Conservation (phyloP, 352 stramenopile species). For the Pythium aphanidermatum region DNA sequence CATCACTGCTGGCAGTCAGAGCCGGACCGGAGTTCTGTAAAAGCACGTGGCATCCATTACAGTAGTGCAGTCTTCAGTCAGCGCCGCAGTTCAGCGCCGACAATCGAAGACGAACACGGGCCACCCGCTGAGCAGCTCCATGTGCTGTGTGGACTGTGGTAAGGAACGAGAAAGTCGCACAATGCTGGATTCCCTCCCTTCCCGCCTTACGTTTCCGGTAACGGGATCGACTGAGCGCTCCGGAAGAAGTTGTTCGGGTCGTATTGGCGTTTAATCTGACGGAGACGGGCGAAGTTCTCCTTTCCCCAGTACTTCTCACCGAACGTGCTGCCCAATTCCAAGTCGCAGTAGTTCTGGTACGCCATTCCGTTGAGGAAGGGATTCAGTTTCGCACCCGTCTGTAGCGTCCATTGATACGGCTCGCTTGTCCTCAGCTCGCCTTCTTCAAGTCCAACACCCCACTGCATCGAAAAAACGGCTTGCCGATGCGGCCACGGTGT, state of each 20-base stretch:
- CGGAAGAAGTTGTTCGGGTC: conserved; percentile 46
- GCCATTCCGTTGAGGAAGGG: conserved; percentile 39
- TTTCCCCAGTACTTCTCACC: conserved; percentile 40
- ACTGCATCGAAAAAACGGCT: conserved; percentile 42
- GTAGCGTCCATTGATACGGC: conserved; percentile 35
- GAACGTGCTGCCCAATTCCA: conserved; percentile 38
- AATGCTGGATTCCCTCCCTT: too few species aligned
- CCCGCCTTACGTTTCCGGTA: too few species aligned
- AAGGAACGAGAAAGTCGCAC: too few species aligned
- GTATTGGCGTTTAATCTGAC: conserved; percentile 42
- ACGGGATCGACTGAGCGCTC: conserved; percentile 47
- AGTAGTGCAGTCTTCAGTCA: too few species aligned
- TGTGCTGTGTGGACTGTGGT: too few species aligned
- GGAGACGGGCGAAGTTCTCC: conserved; percentile 39
- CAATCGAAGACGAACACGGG: too few species aligned
- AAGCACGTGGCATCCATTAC: too few species aligned
- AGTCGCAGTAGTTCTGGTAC: conserved; percentile 60
- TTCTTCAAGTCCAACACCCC: conserved; percentile 33
- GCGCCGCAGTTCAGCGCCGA: too few species aligned
- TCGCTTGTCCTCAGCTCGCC: conserved; percentile 28
- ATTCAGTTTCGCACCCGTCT: conserved; percentile 20
- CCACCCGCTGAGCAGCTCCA: too few species aligned
- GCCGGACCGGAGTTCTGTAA: too few species aligned
- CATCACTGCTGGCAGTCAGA: too few species aligned
- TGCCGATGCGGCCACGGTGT: conserved; percentile 40